Evolutionary conservation across 305 asterid genomes (phyloP), one percentile per base, ranked within the genome.

Genomic region (Salvia sclarea): DNA sequence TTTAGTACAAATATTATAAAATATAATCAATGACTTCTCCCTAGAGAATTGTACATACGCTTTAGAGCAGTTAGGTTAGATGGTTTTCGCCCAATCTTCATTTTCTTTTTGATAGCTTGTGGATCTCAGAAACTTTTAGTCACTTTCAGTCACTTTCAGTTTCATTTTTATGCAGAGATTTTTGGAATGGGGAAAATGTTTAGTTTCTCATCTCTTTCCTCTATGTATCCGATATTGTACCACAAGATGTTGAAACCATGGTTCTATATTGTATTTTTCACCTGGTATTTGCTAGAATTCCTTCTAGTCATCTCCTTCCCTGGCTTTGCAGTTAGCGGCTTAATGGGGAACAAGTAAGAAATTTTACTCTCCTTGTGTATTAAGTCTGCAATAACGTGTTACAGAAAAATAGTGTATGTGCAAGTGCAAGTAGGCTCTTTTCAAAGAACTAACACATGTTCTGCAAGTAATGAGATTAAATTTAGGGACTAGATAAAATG

Each of bases 401-500:
- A 56, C 40, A 14, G n/a, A 22, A 17, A 20, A n/a, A 43, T 21
- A 65, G 62, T 17, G 6, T 8, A 22, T 59, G 16, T 14, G n/a
- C 41, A 28, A 20, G 55, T 41, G 25, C 47, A 37, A 33, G 43
- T 9, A 35, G 17, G 31, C 35, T 40, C 38, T 44, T 54, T 37
- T n/a, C 24, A 57, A 21, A 58, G 48, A 31, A 48, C 31, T 43
- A 20, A 63, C 30, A 13, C 18, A n/a, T 43, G 66, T 24, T 53
- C n/a, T 61, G 10, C 62, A 58, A 57, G 25, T 47, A 52, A 55
- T 56, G 47, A 41, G 12, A 14, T 4, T 30, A 49, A 48, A 49
- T 45, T 58, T 74, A 64, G 71, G 62, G 30, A 40, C 30, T 71
- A 71, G 52, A 63, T 8, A 48, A 48, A 9, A 50, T 16, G 47